These are phyloP conservation scores for Botrytis deweyae DNA, from an alignment of 2,329 filamentous ascomycete species.

Conservation along the genomic window DNA sequence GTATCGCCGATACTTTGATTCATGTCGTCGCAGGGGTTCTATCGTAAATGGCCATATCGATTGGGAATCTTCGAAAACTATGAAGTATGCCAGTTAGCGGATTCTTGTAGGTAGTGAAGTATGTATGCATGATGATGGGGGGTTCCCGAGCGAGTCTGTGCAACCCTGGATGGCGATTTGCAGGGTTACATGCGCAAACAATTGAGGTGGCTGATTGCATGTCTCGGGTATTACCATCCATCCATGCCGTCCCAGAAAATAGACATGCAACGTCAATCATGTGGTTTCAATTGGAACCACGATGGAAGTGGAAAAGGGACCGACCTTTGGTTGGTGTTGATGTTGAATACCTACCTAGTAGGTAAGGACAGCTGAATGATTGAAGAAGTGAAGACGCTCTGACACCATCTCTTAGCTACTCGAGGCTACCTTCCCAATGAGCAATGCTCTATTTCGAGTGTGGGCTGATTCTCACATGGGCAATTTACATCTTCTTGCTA, in stretches of 20 bases:
- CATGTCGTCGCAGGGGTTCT: not conserved
- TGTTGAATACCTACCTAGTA: not conserved
- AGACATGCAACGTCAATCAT: not conserved
- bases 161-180: slow-evolving; percentile 2
- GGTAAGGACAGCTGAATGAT: not conserved
- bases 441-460: not conserved
- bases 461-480: not conserved
- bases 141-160: slow-evolving; percentile 16
- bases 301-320: not conserved
- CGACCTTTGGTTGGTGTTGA: not conserved
- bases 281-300: not conserved
- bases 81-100: slow-evolving; percentile 4
- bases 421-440: not conserved
- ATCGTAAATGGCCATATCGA: not conserved
- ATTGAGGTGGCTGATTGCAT: slow-evolving; percentile 15
- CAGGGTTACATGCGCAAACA: slow-evolving; percentile 14
- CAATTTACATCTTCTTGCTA: not conserved
- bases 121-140: not conserved
- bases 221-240: slow-evolving; percentile 6
- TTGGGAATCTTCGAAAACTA: not conserved
- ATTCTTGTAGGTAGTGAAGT: not conserved
- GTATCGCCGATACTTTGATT: not conserved
- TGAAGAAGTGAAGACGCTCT: not conserved
- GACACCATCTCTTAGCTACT: not conserved
- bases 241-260: not conserved